Conservation (phyloP, 768 basidiomycete genomes). For the Naganishia vaughanmartiniae region DNA sequence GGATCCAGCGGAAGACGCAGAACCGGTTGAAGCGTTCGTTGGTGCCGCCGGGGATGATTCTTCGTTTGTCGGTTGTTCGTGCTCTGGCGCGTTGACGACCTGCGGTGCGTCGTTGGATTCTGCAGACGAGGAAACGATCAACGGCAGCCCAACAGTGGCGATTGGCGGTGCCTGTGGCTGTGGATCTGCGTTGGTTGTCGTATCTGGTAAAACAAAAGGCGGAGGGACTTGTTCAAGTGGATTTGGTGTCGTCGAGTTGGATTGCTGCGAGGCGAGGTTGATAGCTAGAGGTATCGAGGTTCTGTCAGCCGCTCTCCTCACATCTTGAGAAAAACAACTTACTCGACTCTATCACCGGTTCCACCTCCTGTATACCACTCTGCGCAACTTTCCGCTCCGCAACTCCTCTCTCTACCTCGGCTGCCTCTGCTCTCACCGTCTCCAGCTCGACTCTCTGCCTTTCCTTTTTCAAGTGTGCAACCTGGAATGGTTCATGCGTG, state of each 20-base stretch:
- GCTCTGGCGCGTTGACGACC: constrained; percentile 6
- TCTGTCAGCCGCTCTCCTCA: constrained; percentile 44
- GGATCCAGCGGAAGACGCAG: no score
- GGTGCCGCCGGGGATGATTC: no score
- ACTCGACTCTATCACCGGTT: constrained; percentile 51
- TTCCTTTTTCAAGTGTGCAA: constrained; percentile 3
- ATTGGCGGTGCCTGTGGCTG: not conserved
- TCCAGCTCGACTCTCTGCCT: not conserved
- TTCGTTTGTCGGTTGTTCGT: not conserved
- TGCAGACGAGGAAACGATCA: constrained; percentile 20
- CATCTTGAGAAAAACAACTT: constrained; percentile 48
- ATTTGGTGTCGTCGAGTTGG: not conserved
- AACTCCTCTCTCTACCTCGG: constrained; percentile 58
- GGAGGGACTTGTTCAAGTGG: constrained; percentile 3
- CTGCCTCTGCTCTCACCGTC: constrained; percentile 52
- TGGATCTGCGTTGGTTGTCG: not conserved
- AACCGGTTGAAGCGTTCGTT: no score
- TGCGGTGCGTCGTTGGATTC: constrained; percentile 14
- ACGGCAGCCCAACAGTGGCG: not conserved
- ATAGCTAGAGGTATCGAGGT: constrained; percentile 4
- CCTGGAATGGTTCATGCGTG: constrained; percentile 10
- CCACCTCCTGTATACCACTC: no score
- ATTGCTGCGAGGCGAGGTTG: not conserved
- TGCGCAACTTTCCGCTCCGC: constrained; percentile 38
- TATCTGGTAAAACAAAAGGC: constrained; percentile 5